Conservation (phyloP, 345 rosid species). For the Jatropha curcas region DNA sequence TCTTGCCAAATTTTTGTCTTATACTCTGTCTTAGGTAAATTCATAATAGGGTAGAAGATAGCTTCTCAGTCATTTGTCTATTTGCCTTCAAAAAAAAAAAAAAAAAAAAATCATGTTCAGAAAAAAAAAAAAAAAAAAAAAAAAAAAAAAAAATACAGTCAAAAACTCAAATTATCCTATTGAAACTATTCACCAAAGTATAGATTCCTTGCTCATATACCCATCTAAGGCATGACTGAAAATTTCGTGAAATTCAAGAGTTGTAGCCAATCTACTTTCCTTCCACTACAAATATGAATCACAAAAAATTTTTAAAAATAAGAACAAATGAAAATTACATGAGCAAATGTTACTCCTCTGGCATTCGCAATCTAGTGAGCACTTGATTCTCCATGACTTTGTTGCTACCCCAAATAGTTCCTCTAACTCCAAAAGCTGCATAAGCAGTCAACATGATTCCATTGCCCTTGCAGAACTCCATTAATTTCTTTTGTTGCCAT, state of each 20-base stretch:
- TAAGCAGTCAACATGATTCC: conserved; percentile 57
- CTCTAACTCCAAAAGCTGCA: conserved; percentile 51
- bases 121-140: no score
- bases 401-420: conserved; percentile 66
- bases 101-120: no score
- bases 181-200: conserved; percentile 59
- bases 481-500: conserved; percentile 72
- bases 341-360: conserved; percentile 70
- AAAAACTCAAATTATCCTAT: no score
- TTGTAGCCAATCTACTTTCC: no score
- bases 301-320: background rate
- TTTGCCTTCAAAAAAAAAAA: no score
- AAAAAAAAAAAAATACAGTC: no score
- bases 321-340: conserved; percentile 43
- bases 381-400: conserved; percentile 57
- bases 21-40: no score
- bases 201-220: conserved; percentile 50
- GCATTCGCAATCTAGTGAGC: conserved; percentile 58
- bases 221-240: conserved; percentile 67
- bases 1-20: no score
- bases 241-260: background rate
- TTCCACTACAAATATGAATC: no score
- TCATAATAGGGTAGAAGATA: no score
- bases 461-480: conserved; percentile 54
- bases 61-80: no score